A percentile compares a stretch with the other conserved stretches of the same genome.
Conservation (phyloP, 768 basidiomycete species). For the Coprinopsis cinerea region DNA sequence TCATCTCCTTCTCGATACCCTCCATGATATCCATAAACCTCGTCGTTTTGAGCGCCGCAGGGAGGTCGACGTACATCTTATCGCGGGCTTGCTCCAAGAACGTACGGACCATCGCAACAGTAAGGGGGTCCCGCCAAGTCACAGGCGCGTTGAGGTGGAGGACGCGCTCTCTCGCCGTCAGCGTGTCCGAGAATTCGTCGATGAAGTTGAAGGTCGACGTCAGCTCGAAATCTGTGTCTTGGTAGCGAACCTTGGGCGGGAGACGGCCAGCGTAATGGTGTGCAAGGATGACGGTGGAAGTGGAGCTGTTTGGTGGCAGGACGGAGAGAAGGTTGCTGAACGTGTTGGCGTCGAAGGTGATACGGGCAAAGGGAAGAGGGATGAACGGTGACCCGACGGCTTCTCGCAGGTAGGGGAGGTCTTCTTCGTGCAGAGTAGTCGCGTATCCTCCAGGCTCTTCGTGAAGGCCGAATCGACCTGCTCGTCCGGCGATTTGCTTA, state of each 20-base stretch:
- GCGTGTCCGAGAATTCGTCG: slow-evolving; percentile 30
- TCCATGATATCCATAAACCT: slow-evolving; percentile 37
- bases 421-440: slow-evolving; percentile 29
- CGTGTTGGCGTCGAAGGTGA: slow-evolving; percentile 24
- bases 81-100: slow-evolving; percentile 40
- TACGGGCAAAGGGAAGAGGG: slow-evolving; percentile 46
- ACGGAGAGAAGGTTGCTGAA: slow-evolving; percentile 22
- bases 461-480: slow-evolving; percentile 13
- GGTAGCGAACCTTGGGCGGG: slow-evolving; percentile 38
- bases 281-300: slow-evolving; percentile 42
- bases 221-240: slow-evolving; percentile 29
- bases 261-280: slow-evolving; percentile 41
- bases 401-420: slow-evolving; percentile 53
- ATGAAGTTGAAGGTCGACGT: slow-evolving; percentile 5
- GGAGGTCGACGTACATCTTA: slow-evolving; percentile 38
- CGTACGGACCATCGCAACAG: slow-evolving; percentile 25
- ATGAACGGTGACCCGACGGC: slow-evolving; percentile 49
- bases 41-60: slow-evolving; percentile 27
- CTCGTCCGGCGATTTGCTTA: slow-evolving; percentile 16
- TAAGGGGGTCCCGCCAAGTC: slow-evolving; percentile 40
- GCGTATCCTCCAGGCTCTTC: slow-evolving; percentile 12
- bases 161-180: slow-evolving; percentile 40
- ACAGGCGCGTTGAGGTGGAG: slow-evolving; percentile 48
- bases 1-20: slow-evolving; percentile 31
- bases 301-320: slow-evolving; percentile 38